Percentiles rank a stretch among this genome's conserved stretches.
Conservation (phyloP, 1,284 basidiomycete genomes). For the Mrakiaceae sp. region DNA sequence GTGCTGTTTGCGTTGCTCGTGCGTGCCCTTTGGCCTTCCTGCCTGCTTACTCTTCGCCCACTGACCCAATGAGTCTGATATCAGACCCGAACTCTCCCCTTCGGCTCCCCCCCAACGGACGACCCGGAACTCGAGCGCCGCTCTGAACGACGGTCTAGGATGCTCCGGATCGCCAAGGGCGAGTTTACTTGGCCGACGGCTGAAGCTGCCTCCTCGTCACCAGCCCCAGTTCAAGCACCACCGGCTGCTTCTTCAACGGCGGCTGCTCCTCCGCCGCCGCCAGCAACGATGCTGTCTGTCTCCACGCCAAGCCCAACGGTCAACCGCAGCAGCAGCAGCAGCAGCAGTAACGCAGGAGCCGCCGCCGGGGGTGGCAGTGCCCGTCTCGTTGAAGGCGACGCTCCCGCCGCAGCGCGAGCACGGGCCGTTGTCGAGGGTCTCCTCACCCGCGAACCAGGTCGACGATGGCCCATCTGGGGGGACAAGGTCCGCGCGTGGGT, state of each 20-base stretch:
- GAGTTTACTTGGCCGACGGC: conserved; percentile 53
- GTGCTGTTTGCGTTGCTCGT: conserved; percentile 65
- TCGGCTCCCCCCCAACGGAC: conserved; percentile 16
- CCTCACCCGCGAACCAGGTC: conserved; percentile 55
- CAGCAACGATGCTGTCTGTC: background rate
- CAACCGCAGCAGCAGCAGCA: conserved; percentile 17
- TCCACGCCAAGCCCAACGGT: background rate
- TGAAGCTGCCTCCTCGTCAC: background rate
- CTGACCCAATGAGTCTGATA: background rate
- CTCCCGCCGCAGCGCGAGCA: conserved; percentile 23
- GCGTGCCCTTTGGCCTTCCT: conserved; percentile 30
- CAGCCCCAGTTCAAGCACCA: background rate
- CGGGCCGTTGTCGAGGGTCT: conserved; percentile 47
- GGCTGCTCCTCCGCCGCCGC: conserved; percentile 6
- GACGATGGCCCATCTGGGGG: conserved; percentile 47
- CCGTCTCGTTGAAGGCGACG: background rate
- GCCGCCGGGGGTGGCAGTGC: conserved; percentile 7
- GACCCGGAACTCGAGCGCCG: conserved; percentile 19
- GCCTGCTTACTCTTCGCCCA: conserved; percentile 35
- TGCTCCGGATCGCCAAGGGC: conserved; percentile 66
- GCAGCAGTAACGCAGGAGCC: background rate
- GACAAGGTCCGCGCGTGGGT: conserved; percentile 41
- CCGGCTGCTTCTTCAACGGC: background rate
- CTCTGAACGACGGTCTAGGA: conserved; percentile 30
- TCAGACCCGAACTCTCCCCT: conserved; percentile 23